Base-by-base conservation (phyloP, 345 rosid genomes). In the Schrenkiella parvula region DNA sequence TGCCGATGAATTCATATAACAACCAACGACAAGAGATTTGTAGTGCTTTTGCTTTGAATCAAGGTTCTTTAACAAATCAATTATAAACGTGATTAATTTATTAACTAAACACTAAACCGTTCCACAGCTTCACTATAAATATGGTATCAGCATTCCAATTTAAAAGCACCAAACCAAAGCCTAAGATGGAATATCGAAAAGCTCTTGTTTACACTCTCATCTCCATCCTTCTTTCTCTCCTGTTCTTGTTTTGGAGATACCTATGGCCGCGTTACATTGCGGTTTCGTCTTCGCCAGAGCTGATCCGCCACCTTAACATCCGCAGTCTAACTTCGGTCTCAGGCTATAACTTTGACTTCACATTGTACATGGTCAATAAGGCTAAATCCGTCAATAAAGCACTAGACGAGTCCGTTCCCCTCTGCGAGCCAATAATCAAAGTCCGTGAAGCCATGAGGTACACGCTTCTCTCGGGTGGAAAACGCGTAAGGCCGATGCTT, bases 401-500 rank as follows among this genome's bases (percentile, higher is more conserved):
- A 14, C 60, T 93, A 11, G 88, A 88, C 12, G 70, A 80, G 10
- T 86, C 96, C 8, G 83, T 90, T 23, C 57, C 87, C 1, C 69
- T 90, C 42, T 64, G 80, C 3, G 82, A 85, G 1, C 91, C 97
- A 2, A 71, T 41, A n/a, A 6, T 66, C 11, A 92, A 85, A 75
- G 84, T 92, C 72, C 92, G 88, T 32, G 89, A 90, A 60, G 83
- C 95, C 17, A 93, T 93, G 98, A 82, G 98, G 2, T 90, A 90
- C 79, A 86, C 93, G 10, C 85, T 92, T 4, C 78, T 93, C 25
- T 92, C 90, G 2, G 85, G 82, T 11, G 89, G 96, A 34, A 90
- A 93, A 79, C 79, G 93, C 14, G 90, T 93, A 11, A 77, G 93
- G 9, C 95, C 96, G 0, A 76, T 82, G 23, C 84, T 92, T 25